A percentile compares a stretch with the other conserved stretches of the same genome.
phyloP scores from a whole-genome alignment of 108 stramenopile genomes.

The Conticribra weissflogii region DNA sequence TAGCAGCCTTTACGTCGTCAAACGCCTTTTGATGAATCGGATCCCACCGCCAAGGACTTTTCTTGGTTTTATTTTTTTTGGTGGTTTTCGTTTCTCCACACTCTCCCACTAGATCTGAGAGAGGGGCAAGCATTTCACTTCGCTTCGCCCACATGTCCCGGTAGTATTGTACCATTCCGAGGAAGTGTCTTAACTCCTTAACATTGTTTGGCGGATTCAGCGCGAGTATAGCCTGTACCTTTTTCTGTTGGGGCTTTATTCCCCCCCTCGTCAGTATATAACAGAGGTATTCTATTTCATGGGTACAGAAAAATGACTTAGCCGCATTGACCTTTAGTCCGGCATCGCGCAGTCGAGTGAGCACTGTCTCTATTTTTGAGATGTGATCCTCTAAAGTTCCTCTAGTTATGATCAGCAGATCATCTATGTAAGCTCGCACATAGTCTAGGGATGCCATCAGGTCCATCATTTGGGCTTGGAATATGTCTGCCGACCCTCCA shows the following conservation, averaged over 20 bases:
- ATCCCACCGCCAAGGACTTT: conserved; percentile 30
- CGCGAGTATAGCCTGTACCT: conserved; percentile 46
- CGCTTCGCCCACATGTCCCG: conserved; percentile 52
- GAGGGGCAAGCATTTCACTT: conserved; percentile 50
- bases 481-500: conserved; percentile 34
- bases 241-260: conserved; percentile 14
- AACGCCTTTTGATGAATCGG: conserved; percentile 43
- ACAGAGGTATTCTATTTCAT: conserved; percentile 27
- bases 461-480: conserved; percentile 45
- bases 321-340: not conserved
- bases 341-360: not conserved
- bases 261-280: conserved; percentile 18
- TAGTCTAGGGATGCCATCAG: conserved; percentile 31
- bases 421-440: conserved; percentile 48
- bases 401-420: conserved; percentile 33
- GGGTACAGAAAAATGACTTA: conserved; percentile 9
- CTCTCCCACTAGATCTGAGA: conserved; percentile 25
- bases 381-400: conserved; percentile 34
- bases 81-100: conserved; percentile 14
- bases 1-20: conserved; percentile 39
- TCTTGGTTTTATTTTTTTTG: conserved; percentile 6
- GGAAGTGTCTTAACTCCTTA: conserved; percentile 11
- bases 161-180: conserved; percentile 50
- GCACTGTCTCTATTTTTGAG: conserved; percentile 16
- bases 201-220: conserved; percentile 12